Base-by-base conservation (phyloP, 495 filamentous ascomycete species). In the Clavariopsis aquatica region DNA sequence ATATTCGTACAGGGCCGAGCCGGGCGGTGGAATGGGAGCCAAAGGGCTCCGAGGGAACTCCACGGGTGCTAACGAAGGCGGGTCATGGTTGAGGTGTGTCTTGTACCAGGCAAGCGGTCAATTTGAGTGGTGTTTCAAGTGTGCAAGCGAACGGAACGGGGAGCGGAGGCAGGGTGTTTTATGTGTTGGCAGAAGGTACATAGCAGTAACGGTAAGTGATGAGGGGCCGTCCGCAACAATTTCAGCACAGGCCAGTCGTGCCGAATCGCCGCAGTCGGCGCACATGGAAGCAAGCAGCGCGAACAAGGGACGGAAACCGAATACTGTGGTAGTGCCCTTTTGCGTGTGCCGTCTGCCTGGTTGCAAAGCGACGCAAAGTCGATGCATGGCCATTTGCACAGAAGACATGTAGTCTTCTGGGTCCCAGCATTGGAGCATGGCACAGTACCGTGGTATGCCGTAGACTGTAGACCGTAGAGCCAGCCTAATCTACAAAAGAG, bases 1-100 rank as follows among this genome's bases (percentile, higher is more conserved):
- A 19, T 54, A 62, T 54, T 9, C 17, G 34, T 20, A 43, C 38
- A 57, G 20, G 20, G 57, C 45, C 10, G 26, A 34, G 47, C 31
- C 5, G 58, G 55, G 55, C 43, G 47, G 59, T 28, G 64, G 54
- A 70, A 55, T 53, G 49, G 64, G 57, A 64, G 60, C 64, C 64
- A 22, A 45, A 26, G 26, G 68, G 64, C 64, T 61, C 57, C 57
- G 19, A 24, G 23, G 20, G 55, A 60, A 60, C 58, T 60, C 59
- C 38, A 41, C 26, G 26, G 29, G 41, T 26, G 38, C 49, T 64
- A 70, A 27, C 46, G 63, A 45, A 70, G 13, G 49, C 52, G 13
- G 62, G 66, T 70, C 43, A 27, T 66, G 43, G 29, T 23, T 10
- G 56, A 9, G 19, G n/a, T 23, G 15, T 17, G 29, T 24, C 17